phyloP scores from a whole-genome alignment of 352 stramenopile genomes.

The Pythium scleroteichum region DNA sequence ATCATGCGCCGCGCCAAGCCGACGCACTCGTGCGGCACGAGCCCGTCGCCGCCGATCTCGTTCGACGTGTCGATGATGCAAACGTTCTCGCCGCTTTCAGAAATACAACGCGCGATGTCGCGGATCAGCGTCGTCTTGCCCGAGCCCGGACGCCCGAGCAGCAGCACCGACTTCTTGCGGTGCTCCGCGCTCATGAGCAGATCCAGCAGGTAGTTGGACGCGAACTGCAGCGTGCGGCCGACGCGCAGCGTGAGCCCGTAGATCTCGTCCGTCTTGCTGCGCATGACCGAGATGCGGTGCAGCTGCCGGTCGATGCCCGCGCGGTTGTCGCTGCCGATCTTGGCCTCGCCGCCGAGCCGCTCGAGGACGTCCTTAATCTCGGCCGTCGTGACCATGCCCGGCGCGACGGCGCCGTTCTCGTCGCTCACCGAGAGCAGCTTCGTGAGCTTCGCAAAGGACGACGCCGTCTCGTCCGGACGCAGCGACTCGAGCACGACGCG shows the following conservation, averaged over 20 bases:
- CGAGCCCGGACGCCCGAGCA: constrained; percentile 62
- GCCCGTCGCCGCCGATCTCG: constrained; percentile 88
- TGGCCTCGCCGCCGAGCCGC: constrained; percentile 38
- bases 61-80: constrained; percentile 91
- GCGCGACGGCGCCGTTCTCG: background rate
- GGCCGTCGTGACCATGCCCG: constrained; percentile 30
- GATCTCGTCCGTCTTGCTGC: constrained; percentile 51
- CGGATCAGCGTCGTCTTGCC: constrained; percentile 88
- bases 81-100: constrained; percentile 64
- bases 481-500: constrained; percentile 12
- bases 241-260: constrained; percentile 77
- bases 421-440: constrained; percentile 26
- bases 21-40: constrained; percentile 73
- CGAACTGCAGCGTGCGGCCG: constrained; percentile 61
- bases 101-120: constrained; percentile 71
- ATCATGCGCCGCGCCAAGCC: constrained; percentile 79
- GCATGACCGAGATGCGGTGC: constrained; percentile 81
- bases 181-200: constrained; percentile 52
- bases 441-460: constrained; percentile 7
- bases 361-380: constrained; percentile 32
- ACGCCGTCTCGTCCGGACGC: background rate
- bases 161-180: constrained; percentile 54
- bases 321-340: constrained; percentile 81
- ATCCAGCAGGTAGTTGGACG: constrained; percentile 63
- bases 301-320: constrained; percentile 68